A percentile compares a stretch with the other conserved stretches of the same genome.
These are phyloP conservation scores for Colletotrichum sp. DNA, from an alignment of 2,329 filamentous ascomycete species.

Conservation along the genomic window DNA sequence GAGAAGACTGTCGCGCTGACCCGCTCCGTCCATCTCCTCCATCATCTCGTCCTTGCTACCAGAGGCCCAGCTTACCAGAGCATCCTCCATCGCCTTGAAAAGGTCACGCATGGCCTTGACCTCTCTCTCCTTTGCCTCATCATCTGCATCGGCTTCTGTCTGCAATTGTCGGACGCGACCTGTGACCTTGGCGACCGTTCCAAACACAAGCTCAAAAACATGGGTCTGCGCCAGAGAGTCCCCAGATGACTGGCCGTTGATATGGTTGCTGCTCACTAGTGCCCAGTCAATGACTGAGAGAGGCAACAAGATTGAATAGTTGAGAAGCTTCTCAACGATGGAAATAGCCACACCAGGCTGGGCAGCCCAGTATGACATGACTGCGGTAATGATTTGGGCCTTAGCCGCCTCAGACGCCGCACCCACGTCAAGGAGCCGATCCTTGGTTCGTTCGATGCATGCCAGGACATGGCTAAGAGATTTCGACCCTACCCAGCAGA, in stretches of 20 bases:
- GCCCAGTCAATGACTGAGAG: conserved; percentile 90
- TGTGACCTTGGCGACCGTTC: conserved; percentile 90
- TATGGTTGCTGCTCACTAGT: conserved; percentile 63
- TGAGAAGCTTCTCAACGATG: conserved; percentile 95
- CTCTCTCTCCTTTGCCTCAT: conserved; percentile 73
- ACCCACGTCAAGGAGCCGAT: conserved; percentile 81
- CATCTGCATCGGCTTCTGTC: conserved; percentile 50
- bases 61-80: conserved; percentile 72
- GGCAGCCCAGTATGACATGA: conserved; percentile 91
- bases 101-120: conserved; percentile 77
- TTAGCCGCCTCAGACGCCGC: conserved; percentile 77
- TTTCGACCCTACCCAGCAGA: conserved; percentile 93
- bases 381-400: conserved; percentile 86
- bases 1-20: conserved; percentile 68
- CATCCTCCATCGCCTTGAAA: conserved; percentile 82
- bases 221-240: conserved; percentile 74
- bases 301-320: conserved; percentile 93
- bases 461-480: conserved; percentile 95
- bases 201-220: conserved; percentile 88
- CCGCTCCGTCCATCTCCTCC: conserved; percentile 67
- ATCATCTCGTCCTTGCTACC: conserved; percentile 79
- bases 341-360: conserved; percentile 91
- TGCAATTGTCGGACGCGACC: conserved; percentile 84
- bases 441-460: conserved; percentile 94
- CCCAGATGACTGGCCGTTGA: conserved; percentile 59